Percentiles rank a stretch among this genome's conserved stretches.
Conservation (phyloP, 2,329 filamentous ascomycete genomes). For the Neospermospora avenae region DNA sequence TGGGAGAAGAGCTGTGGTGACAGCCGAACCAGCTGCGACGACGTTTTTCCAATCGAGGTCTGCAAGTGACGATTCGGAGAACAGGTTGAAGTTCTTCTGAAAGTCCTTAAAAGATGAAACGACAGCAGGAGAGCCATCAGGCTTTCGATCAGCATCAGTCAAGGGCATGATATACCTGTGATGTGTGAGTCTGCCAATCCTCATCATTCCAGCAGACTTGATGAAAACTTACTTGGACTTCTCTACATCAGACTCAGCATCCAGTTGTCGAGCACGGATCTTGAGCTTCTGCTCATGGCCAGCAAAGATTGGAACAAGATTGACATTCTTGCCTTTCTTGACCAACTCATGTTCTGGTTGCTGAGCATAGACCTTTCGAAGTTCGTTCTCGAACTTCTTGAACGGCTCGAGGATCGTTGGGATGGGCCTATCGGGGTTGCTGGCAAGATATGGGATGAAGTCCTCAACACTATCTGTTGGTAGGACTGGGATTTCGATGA, state of each 20-base stretch:
- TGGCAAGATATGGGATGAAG: constrained; percentile 48
- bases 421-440: constrained; percentile 52
- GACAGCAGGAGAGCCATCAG: constrained; percentile 62
- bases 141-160: constrained; percentile 56
- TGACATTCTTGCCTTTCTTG: constrained; percentile 52
- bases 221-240: constrained; percentile 42
- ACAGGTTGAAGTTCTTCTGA: constrained; percentile 74
- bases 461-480: constrained; percentile 29
- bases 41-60: constrained; percentile 82
- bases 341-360: constrained; percentile 57
- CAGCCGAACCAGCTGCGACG: constrained; percentile 75
- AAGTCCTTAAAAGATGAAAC: constrained; percentile 68
- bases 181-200: background rate
- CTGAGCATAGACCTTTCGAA: constrained; percentile 68
- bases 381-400: constrained; percentile 62
- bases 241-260: constrained; percentile 55
- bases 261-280: constrained; percentile 58
- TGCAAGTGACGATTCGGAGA: constrained; percentile 72
- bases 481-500: constrained; percentile 27
- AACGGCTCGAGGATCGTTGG: constrained; percentile 61
- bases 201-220: background rate
- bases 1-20: constrained; percentile 74
- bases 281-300: constrained; percentile 54
- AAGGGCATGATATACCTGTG: constrained; percentile 64
- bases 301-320: constrained; percentile 64